Conservation (phyloP, 495 filamentous ascomycete species). For the Astrocystis sublimbata region DNA sequence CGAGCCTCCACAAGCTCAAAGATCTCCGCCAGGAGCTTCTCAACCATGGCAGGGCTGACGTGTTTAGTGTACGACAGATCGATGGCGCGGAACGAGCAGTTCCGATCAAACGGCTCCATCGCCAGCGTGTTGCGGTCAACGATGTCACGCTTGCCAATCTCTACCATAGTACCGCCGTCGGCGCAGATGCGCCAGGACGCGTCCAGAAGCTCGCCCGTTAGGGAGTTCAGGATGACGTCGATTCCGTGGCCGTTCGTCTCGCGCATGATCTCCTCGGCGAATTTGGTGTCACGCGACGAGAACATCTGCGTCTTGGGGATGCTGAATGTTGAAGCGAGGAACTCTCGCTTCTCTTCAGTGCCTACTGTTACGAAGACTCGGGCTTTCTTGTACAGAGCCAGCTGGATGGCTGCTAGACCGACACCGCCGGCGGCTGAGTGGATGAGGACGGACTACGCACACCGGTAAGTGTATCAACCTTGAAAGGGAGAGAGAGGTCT, state of each 20-base stretch:
- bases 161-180: conserved; percentile 53
- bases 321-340: conserved; percentile 40
- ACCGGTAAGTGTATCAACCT: not conserved
- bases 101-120: conserved; percentile 37
- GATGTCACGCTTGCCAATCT: conserved; percentile 48
- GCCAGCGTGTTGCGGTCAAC: conserved; percentile 8
- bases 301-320: conserved; percentile 51
- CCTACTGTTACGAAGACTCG: conserved; percentile 51
- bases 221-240: conserved; percentile 57
- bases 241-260: conserved; percentile 49
- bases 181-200: conserved; percentile 49
- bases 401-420: conserved; percentile 53
- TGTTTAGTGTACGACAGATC: conserved; percentile 17
- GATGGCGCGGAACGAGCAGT: conserved; percentile 32
- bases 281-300: conserved; percentile 28
- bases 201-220: conserved; percentile 50
- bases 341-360: conserved; percentile 36
- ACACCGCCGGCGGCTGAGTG: conserved; percentile 52
- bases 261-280: conserved; percentile 42
- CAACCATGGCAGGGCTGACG: not conserved
- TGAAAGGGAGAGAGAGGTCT: not conserved
- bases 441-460: conserved; percentile 52
- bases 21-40: not conserved
- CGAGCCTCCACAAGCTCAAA: not conserved
- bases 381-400: conserved; percentile 49